Evolutionary conservation across 2,329 filamentous ascomycete species (phyloP).

Genomic region (Xylaria sp.): DNA sequence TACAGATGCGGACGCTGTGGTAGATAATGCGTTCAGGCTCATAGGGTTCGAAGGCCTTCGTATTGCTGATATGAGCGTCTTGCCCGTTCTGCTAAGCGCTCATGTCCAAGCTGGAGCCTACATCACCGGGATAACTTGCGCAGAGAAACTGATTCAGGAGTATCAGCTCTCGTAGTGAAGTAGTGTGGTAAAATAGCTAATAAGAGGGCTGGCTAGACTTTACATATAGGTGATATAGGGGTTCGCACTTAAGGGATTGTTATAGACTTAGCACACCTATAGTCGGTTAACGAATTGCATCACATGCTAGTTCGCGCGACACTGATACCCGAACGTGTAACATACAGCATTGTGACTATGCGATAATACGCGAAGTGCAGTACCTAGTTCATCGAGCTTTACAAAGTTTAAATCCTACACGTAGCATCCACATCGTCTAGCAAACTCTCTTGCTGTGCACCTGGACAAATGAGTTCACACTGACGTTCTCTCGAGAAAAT

Average conservation of each 20-base stretch:
- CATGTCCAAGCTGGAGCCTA: conserved; percentile 66
- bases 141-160: conserved; percentile 59
- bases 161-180: conserved; percentile 49
- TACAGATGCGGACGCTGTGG: conserved; percentile 55
- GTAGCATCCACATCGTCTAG: neutral
- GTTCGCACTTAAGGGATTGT: neutral
- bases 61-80: conserved; percentile 62
- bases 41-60: conserved; percentile 59
- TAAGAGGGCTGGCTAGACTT: neutral
- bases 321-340: neutral
- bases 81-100: conserved; percentile 61
- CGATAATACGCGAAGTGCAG: neutral
- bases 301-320: neutral
- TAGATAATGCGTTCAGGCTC: conserved; percentile 61
- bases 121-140: conserved; percentile 61
- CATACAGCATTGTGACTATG: neutral
- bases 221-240: neutral
- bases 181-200: neutral
- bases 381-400: neutral
- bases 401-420: neutral
- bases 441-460: neutral
- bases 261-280: neutral
- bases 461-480: conserved; percentile 4
- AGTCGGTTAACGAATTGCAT: neutral
- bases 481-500: conserved; percentile 2